These are phyloP conservation scores for Ceratocystis eucalypticola DNA, from an alignment of 2,329 filamentous ascomycete genomes.

Conservation along the genomic window DNA sequence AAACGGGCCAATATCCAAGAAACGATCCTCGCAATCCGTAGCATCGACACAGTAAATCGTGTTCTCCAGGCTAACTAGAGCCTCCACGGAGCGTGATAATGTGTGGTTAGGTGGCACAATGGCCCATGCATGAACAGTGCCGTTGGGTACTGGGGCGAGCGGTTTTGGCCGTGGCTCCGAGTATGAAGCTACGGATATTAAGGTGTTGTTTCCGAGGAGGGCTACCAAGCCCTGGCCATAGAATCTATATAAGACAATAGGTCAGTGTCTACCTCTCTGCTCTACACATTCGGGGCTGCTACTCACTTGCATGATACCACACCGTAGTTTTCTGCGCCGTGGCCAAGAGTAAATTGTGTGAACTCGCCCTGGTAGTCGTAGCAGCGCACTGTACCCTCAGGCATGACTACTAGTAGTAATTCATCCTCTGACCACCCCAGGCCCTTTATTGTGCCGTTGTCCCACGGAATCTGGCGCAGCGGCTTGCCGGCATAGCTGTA, in stretches of 20 bases:
- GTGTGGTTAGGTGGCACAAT: conserved; percentile 80
- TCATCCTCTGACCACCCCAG: conserved; percentile 96
- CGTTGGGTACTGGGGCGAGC: conserved; percentile 62
- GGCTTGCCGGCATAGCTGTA: conserved; percentile 88
- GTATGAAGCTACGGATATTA: conserved; percentile 80
- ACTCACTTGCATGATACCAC: conserved; percentile 62
- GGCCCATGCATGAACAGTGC: conserved; percentile 74
- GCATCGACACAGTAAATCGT: conserved; percentile 82
- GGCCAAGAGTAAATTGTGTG: conserved; percentile 80
- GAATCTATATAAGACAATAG: conserved; percentile 38
- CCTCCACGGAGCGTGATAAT: conserved; percentile 83
- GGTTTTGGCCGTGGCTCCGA: conserved; percentile 77
- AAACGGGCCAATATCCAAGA: conserved; percentile 85
- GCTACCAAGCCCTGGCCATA: conserved; percentile 89
- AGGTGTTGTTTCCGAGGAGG: conserved; percentile 71
- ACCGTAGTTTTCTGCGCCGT: conserved; percentile 76
- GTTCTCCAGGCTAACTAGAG: conserved; percentile 68
- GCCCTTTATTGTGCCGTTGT: conserved; percentile 73
- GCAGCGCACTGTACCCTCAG: conserved; percentile 80
- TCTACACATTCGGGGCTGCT: background rate
- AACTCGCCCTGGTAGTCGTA: conserved; percentile 94
- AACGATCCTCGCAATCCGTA: conserved; percentile 78
- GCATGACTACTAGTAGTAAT: conserved; percentile 72
- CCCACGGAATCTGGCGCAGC: conserved; percentile 78
- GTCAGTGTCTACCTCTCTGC: conserved; percentile 1